phyloP scores from a whole-genome alignment of 2,329 filamentous ascomycete genomes.

The Ophiostoma sp. region DNA sequence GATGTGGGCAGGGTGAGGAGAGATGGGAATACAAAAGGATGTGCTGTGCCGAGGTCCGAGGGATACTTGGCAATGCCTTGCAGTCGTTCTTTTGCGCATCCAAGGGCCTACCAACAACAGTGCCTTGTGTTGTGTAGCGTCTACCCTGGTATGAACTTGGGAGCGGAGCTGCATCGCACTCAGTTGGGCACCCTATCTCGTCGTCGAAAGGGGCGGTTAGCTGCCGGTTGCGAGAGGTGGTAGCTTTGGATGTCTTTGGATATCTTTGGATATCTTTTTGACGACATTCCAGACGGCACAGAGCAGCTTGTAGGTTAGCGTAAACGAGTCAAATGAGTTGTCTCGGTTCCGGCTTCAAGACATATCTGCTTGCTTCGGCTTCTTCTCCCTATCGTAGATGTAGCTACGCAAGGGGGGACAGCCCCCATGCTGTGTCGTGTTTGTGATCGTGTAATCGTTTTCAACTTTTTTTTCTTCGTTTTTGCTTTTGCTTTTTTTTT shows the following conservation, averaged over 20 bases:
- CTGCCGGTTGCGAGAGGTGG: no score
- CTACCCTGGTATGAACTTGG: not conserved
- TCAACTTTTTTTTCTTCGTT: not conserved
- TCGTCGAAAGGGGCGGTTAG: not conserved
- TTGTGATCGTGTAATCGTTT: not conserved
- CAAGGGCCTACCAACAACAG: not conserved
- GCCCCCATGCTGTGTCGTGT: not conserved
- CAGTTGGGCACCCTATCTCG: no score
- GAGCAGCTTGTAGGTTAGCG: constrained; percentile 1
- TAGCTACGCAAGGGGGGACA: not conserved
- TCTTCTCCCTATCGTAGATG: not conserved
- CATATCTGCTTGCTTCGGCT: constrained; percentile 6
- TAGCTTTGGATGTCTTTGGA: no score
- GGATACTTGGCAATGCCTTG: not conserved
- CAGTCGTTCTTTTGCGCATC: not conserved
- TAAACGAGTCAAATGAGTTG: constrained; percentile 1
- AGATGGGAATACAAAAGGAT: not conserved
- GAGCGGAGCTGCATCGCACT: not conserved
- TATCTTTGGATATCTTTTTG: not conserved
- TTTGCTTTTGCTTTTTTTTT: not conserved
- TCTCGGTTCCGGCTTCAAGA: not conserved
- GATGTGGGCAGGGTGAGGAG: not conserved
- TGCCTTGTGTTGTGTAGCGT: not conserved
- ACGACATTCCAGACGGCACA: not conserved
- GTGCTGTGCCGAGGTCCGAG: not conserved